phyloP scores from a whole-genome alignment of 108 stramenopile genomes.

The Nannochloropsis gaditana region DNA sequence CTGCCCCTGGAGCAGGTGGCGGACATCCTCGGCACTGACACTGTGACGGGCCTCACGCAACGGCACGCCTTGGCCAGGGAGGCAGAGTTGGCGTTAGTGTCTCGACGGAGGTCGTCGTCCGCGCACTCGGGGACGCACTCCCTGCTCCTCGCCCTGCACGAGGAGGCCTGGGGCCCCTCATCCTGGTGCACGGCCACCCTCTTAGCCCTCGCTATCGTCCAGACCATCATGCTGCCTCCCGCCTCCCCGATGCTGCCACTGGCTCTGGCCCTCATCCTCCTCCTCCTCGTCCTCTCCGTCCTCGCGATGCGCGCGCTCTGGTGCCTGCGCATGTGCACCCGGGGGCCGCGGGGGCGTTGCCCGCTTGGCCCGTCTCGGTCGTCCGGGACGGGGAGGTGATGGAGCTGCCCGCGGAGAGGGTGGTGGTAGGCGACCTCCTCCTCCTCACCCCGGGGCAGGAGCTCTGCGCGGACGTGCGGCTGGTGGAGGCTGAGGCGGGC shows the following conservation, averaged over 20 bases:
- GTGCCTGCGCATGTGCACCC: slow-evolving; percentile 14
- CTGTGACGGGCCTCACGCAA: background rate
- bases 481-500: background rate
- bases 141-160: background rate
- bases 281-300: background rate
- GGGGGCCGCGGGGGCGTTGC: background rate
- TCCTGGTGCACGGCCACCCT: slow-evolving; percentile 10
- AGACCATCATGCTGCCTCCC: background rate
- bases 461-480: background rate
- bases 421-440: background rate
- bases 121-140: background rate
- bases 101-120: background rate
- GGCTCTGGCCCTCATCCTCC: background rate
- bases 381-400: background rate
- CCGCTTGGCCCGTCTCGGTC: background rate
- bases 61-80: slow-evolving; percentile 7
- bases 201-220: background rate
- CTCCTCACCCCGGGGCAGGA: background rate
- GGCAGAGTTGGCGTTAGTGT: background rate
- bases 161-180: slow-evolving; percentile 5
- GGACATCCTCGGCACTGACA: background rate
- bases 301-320: background rate
- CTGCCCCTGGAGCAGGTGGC: background rate
- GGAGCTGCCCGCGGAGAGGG: background rate
- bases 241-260: background rate